phyloP scores from a whole-genome alignment of 495 filamentous ascomycete genomes.

The Penicillium cosmopolitanum region DNA sequence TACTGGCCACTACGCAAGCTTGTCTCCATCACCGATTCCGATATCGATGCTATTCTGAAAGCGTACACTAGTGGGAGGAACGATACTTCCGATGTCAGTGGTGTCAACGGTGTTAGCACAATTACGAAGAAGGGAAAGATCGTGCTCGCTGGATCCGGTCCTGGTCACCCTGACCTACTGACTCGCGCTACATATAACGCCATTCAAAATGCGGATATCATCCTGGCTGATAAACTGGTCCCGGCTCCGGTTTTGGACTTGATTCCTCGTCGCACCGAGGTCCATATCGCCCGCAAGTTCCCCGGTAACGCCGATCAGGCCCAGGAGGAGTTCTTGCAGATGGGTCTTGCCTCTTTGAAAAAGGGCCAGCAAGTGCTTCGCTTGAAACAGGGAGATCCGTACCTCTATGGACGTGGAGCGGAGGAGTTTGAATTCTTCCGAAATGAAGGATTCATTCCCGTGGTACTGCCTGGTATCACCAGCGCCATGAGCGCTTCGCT shows the following conservation, averaged over 20 bases:
- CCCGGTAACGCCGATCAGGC: constrained; percentile 94
- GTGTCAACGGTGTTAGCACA: constrained; percentile 22
- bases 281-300: constrained; percentile 95
- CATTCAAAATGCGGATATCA: constrained; percentile 79
- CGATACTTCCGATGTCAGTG: constrained; percentile 22
- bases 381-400: constrained; percentile 95
- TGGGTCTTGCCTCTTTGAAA: constrained; percentile 72
- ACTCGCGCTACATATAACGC: constrained; percentile 88
- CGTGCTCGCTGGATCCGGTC: constrained; percentile 89
- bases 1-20: constrained; percentile 93
- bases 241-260: constrained; percentile 84
- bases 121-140: constrained; percentile 61
- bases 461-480: constrained; percentile 89
- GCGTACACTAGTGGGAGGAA: constrained; percentile 58
- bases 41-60: constrained; percentile 72
- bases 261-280: constrained; percentile 84
- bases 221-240: constrained; percentile 96
- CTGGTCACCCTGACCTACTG: constrained; percentile 88
- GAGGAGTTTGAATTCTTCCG: constrained; percentile 92
- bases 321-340: constrained; percentile 84
- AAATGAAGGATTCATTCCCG: constrained; percentile 65
- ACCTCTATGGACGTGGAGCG: constrained; percentile 90
- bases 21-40: constrained; percentile 74
- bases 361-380: constrained; percentile 80
- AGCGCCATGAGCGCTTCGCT: constrained; percentile 83